These are phyloP conservation scores for Pyrenophora tritici-repentis DNA, from an alignment of 2,329 filamentous ascomycete species.

Conservation along the genomic window DNA sequence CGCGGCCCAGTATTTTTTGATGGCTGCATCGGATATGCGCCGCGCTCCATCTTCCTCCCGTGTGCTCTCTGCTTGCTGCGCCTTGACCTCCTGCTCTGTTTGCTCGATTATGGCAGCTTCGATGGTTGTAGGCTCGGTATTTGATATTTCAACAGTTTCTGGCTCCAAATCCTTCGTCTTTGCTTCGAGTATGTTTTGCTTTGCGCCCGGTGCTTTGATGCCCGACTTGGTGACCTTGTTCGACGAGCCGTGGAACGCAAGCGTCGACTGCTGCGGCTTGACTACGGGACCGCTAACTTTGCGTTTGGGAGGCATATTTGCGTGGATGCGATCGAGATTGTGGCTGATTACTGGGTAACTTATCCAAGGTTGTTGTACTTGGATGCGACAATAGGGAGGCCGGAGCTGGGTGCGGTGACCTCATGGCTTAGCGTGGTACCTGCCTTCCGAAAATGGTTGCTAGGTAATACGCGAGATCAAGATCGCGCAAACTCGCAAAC, in stretches of 20 bases:
- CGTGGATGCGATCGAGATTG: constrained; percentile 5
- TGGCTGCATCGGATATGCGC: constrained; percentile 68
- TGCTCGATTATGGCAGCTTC: constrained; percentile 49
- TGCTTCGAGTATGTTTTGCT: constrained; percentile 48
- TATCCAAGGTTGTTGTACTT: constrained; percentile 4
- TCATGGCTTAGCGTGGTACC: constrained; percentile 29
- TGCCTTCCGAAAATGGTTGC: constrained; percentile 25
- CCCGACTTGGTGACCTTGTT: constrained; percentile 64
- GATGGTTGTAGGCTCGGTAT: constrained; percentile 43
- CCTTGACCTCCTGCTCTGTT: constrained; percentile 40
- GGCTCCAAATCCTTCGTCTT: constrained; percentile 35
- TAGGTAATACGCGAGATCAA: constrained; percentile 28
- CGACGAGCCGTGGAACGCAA: constrained; percentile 64
- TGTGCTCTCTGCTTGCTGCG: constrained; percentile 28
- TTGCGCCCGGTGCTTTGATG: constrained; percentile 43
- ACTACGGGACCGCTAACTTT: constrained; percentile 48
- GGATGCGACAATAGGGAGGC: constrained; percentile 16
- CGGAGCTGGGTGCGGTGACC: constrained; percentile 28
- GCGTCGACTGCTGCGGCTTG: constrained; percentile 63
- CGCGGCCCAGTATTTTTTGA: constrained; percentile 76
- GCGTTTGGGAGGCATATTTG: constrained; percentile 53
- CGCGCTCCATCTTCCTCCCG: constrained; percentile 62
- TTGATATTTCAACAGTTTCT: constrained; percentile 27
- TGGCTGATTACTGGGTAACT: not conserved
- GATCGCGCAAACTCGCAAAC: constrained; percentile 20